phyloP scores from a whole-genome alignment of 768 basidiomycete genomes.

The Tephrocybe sp. region DNA sequence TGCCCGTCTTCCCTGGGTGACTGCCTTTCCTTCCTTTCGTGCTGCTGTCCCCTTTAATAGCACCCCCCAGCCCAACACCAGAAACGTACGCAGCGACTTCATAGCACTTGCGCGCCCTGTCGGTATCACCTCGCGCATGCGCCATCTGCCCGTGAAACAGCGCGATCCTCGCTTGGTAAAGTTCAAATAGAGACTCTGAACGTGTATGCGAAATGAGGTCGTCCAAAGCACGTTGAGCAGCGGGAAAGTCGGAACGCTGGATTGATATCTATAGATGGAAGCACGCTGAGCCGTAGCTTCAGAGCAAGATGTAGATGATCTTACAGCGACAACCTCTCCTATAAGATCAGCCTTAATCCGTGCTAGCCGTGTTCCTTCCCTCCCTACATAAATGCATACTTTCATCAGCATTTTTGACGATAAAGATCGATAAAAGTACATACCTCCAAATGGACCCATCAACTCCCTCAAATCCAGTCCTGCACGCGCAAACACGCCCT shows the following conservation, averaged over 20 bases:
- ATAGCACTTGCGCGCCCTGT: constrained; percentile 61
- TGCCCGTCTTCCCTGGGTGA: constrained; percentile 10
- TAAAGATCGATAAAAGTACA: constrained; percentile 34
- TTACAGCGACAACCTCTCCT: constrained; percentile 66
- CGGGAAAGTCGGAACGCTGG: constrained; percentile 65
- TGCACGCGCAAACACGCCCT: constrained; percentile 65
- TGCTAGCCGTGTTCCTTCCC: constrained; percentile 35
- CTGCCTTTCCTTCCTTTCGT: constrained; percentile 1
- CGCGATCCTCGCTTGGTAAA: constrained; percentile 60
- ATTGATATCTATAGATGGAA: constrained; percentile 48
- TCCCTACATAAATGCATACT: not conserved
- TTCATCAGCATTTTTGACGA: not conserved
- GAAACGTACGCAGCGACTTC: constrained; percentile 54
- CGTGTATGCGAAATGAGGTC: constrained; percentile 61
- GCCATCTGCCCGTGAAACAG: constrained; percentile 73
- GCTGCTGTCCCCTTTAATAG: not conserved
- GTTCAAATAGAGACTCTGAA: constrained; percentile 49
- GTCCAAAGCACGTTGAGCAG: constrained; percentile 52
- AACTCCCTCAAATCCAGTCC: constrained; percentile 50
- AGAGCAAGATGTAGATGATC: constrained; percentile 15
- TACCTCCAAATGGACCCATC: constrained; percentile 22
- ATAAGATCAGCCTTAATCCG: constrained; percentile 69
- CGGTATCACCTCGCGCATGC: constrained; percentile 55
- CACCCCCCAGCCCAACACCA: not conserved
- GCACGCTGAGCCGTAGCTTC: not conserved